Conservation (phyloP, 1,139 yeast species). For the Suhomyces bribrorum region DNA sequence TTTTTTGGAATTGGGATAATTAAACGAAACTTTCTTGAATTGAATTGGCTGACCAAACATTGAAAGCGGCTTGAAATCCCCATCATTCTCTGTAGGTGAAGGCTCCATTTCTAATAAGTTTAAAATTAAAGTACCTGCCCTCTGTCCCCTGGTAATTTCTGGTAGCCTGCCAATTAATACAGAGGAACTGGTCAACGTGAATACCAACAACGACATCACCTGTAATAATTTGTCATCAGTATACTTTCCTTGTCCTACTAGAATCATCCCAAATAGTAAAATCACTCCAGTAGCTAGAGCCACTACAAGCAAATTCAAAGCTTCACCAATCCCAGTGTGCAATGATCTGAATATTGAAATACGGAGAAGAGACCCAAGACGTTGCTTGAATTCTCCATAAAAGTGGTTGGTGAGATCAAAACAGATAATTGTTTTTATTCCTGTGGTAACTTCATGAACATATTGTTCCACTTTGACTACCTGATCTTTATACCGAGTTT, state of each 20-base stretch:
- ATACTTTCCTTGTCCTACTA: slow-evolving; percentile 61
- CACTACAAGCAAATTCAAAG: slow-evolving; percentile 54
- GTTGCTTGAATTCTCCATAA: slow-evolving; percentile 29
- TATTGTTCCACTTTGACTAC: slow-evolving; percentile 56
- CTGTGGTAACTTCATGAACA: slow-evolving; percentile 57
- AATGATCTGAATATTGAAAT: slow-evolving; percentile 53
- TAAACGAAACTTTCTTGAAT: slow-evolving; percentile 49
- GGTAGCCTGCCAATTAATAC: slow-evolving; percentile 66
- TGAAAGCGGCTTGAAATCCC: slow-evolving; percentile 21
- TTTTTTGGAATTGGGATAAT: slow-evolving; percentile 38
- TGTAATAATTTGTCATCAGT: slow-evolving; percentile 57
- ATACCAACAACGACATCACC: slow-evolving; percentile 70
- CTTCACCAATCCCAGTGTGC: slow-evolving; percentile 63
- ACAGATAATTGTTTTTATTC: slow-evolving; percentile 63
- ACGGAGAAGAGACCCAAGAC: slow-evolving; percentile 27
- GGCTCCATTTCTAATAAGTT: slow-evolving; percentile 41
- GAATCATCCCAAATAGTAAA: slow-evolving; percentile 71
- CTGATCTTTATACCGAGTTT: slow-evolving; percentile 57
- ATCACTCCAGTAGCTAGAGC: slow-evolving; percentile 68
- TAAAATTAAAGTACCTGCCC: slow-evolving; percentile 62
- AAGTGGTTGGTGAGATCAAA: slow-evolving; percentile 56
- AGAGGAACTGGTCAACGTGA: slow-evolving; percentile 69
- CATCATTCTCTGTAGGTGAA: slow-evolving; percentile 33
- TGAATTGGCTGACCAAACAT: slow-evolving; percentile 18
- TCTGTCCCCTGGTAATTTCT: slow-evolving; percentile 72